Percentiles rank a stretch among this genome's conserved stretches.
Conservation (phyloP, 1,139 yeast genomes). For the Entelexis paramagnoliae region DNA sequence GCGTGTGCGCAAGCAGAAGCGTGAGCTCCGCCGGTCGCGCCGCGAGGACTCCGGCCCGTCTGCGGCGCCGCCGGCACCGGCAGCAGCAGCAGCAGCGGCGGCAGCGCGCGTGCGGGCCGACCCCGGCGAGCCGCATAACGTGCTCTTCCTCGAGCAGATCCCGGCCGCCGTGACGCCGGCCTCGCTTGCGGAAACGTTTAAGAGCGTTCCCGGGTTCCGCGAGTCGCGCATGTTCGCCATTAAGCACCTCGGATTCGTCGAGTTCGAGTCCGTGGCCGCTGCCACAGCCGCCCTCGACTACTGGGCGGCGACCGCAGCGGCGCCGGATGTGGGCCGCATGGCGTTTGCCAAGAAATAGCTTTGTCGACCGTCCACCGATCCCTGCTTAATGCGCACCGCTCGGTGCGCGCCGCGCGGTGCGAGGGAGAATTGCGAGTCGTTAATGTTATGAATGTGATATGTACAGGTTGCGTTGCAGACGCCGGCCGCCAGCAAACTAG, state of each 20-base stretch:
- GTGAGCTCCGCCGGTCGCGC: not conserved
- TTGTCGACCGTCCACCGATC: too few relatives aligned
- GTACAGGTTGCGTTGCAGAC: not conserved
- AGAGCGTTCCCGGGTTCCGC: constrained; percentile 46
- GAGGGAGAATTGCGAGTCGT: too few relatives aligned
- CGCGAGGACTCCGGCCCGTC: not conserved
- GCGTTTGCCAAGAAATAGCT: constrained; percentile 40
- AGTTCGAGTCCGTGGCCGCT: constrained; percentile 52
- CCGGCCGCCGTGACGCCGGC: constrained; percentile 41
- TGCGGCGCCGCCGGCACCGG: not conserved
- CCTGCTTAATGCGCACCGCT: too few relatives aligned
- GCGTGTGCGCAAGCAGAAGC: constrained; percentile 21
- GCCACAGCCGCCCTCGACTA: constrained; percentile 37
- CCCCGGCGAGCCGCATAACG: constrained; percentile 38
- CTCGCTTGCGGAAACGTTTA: constrained; percentile 40
- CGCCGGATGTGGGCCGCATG: constrained; percentile 27
- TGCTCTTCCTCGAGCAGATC: constrained; percentile 57
- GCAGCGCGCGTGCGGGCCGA: not conserved
- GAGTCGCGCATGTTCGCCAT: constrained; percentile 58
- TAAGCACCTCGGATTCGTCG: constrained; percentile 69
- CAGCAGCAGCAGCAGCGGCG: not conserved
- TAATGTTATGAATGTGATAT: not conserved
- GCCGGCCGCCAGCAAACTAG: too few relatives aligned
- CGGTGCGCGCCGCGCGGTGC: too few relatives aligned
- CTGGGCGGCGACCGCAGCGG: constrained; percentile 7